Percentiles rank a stretch among this genome's conserved stretches.
Conservation (phyloP, 2,329 filamentous ascomycete genomes). For the Pestalotiopsis sp. region DNA sequence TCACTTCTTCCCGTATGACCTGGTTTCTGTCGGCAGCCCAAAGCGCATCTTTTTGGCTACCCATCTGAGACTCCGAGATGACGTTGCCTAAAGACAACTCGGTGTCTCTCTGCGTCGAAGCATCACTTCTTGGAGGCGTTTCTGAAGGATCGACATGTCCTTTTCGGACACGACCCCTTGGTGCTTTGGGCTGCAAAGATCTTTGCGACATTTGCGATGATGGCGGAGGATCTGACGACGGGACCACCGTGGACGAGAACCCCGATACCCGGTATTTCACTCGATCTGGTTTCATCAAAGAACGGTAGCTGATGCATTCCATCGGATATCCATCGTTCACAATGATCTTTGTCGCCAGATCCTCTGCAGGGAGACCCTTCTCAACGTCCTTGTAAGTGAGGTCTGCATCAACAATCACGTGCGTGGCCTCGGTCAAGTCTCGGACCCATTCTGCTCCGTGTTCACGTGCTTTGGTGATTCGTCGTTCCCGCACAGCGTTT, state of each 20-base stretch:
- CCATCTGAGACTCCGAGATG: conserved; percentile 1
- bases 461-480: conserved; percentile 75
- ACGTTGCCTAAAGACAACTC: conserved; percentile 2
- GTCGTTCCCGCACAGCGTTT: conserved; percentile 64
- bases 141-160: conserved; percentile 39
- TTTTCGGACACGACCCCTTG: conserved; percentile 37
- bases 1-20: neutral
- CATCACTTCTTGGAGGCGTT: conserved; percentile 40
- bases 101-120: conserved; percentile 28
- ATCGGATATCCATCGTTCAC: conserved; percentile 71
- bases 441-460: conserved; percentile 75
- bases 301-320: conserved; percentile 65
- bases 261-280: conserved; percentile 62
- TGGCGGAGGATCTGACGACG: conserved; percentile 14
- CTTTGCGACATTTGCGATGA: conserved; percentile 23
- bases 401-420: conserved; percentile 76
- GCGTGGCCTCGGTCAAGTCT: conserved; percentile 64
- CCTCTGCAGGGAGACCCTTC: conserved; percentile 48
- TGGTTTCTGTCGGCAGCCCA: neutral
- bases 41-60: neutral
- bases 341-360: conserved; percentile 48
- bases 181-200: conserved; percentile 54
- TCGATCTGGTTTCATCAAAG: conserved; percentile 61
- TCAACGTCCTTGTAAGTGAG: conserved; percentile 68
- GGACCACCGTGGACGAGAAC: conserved; percentile 33